These are phyloP conservation scores for Curvularia verruculosa DNA, from an alignment of 2,329 filamentous ascomycete species.

Conservation along the genomic window DNA sequence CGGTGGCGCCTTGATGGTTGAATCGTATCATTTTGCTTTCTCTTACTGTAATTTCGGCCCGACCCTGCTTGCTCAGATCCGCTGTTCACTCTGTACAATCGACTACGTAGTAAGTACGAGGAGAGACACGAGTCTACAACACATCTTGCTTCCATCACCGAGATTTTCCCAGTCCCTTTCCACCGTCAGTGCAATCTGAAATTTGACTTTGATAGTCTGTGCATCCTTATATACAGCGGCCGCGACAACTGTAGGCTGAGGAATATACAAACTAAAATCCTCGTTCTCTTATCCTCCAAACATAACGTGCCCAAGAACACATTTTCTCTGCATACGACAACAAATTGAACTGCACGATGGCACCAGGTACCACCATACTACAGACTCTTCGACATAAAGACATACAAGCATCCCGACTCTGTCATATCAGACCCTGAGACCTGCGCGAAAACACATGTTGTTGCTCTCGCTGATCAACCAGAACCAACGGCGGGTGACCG, in stretches of 20 bases:
- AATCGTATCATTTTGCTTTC: not conserved
- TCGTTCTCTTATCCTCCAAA: not conserved
- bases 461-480: constrained; percentile 2
- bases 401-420: not conserved
- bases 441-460: not conserved
- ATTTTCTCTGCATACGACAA: not conserved
- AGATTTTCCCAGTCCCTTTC: constrained; percentile 1
- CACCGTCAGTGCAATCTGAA: not conserved
- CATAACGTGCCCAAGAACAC: not conserved
- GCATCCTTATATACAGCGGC: not conserved
- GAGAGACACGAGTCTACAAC: constrained; percentile 2
- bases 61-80: not conserved
- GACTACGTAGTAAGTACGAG: not conserved
- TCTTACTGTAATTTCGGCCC: not conserved
- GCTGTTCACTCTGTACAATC: not conserved
- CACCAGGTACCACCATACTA: not conserved
- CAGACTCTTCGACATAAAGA: not conserved
- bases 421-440: not conserved
- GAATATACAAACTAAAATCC: not conserved
- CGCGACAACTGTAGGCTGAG: not conserved
- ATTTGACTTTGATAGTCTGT: not conserved
- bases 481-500: not conserved
- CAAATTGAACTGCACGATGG: not conserved
- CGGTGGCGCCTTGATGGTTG: not conserved
- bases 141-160: constrained; percentile 4